Base-by-base conservation (phyloP, 2,329 filamentous ascomycete species). In the Fusarium torulosum region DNA sequence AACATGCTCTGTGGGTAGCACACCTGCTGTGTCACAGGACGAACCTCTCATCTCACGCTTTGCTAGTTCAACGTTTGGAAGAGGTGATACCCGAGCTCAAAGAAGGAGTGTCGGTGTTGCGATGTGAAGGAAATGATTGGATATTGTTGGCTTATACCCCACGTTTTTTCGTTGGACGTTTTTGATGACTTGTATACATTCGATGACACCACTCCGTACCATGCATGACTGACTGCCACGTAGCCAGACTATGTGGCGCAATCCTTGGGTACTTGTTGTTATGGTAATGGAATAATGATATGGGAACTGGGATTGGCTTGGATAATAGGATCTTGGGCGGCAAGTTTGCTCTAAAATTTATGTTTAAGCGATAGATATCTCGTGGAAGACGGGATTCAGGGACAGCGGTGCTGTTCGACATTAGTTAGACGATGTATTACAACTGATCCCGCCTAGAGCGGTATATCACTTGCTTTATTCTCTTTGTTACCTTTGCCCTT, bases 1-100 rank as follows among this genome's bases (percentile, higher is more conserved):
- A 4, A 83, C 79, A 14, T 83, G 82, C 75, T 86, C 84, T 20
- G 81, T 83, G 9, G 79, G 80, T 52, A 84, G 82, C 72, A 81
- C 78, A 10, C 76, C 82, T 15, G 79, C 77, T 29, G 72, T 77
- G 33, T 77, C 76, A 59, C 75, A 76, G 61, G 79, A 80, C 13
- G 81, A 78, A 59, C 75, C 78, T 46, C 78, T 79, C 49, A 74
- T 80, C 50, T 79, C 80, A 59, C 78, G 75, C 29, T 69, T 61
- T 15, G 68, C 69, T 31, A 61, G 40, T 21, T 61, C 58, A 19
- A 78, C 75, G 4, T 76, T 78, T 71, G 76, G 76, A 15, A 71
- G 69, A 53, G 70, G 58, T 40, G 67, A 68, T 42, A 35, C 38
- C 21, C 55, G 60, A 35, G 57, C 67, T 20, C 60, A 54, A 49